Conservation (phyloP, 345 rosid genomes). For the Pseudoturritis turrita region DNA sequence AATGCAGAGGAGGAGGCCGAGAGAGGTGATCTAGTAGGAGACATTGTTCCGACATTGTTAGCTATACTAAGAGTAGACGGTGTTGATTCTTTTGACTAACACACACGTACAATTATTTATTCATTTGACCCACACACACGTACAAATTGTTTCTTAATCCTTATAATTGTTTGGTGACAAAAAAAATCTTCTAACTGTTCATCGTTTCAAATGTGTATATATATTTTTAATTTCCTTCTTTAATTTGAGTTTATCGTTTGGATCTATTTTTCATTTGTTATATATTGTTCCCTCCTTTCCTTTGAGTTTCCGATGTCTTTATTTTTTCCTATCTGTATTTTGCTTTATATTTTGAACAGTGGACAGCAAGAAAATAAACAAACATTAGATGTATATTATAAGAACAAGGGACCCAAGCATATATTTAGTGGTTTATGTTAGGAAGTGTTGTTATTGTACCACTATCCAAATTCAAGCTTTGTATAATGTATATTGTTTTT, state of each 20-base stretch:
- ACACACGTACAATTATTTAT: slow-evolving; percentile 16
- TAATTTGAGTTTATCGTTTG: background rate
- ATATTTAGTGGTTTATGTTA: too few relatives aligned
- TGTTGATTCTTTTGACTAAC: slow-evolving; percentile 38
- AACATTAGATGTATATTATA: background rate
- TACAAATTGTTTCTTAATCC: background rate
- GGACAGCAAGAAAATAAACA: slow-evolving; percentile 9
- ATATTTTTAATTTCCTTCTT: background rate
- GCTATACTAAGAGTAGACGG: slow-evolving; percentile 30
- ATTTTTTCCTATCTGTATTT: slow-evolving; percentile 25
- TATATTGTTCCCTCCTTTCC: slow-evolving; percentile 3
- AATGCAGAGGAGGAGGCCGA: background rate
- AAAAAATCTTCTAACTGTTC: too few relatives aligned
- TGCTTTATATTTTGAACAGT: background rate
- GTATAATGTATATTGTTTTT: too few relatives aligned
- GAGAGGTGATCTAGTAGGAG: slow-evolving; percentile 4
- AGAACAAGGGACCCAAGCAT: background rate
- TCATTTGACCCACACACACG: slow-evolving; percentile 22
- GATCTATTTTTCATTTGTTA: background rate
- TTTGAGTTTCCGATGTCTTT: slow-evolving; percentile 27
- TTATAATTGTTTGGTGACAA: background rate
- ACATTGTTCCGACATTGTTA: slow-evolving; percentile 20
- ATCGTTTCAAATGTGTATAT: too few relatives aligned
- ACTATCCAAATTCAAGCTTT: too few relatives aligned
- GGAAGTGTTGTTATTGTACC: too few relatives aligned